Evolutionary conservation across 768 basidiomycete genomes (phyloP), one percentile per base, ranked within the genome.

Genomic region (Lactifluus piperatus): DNA sequence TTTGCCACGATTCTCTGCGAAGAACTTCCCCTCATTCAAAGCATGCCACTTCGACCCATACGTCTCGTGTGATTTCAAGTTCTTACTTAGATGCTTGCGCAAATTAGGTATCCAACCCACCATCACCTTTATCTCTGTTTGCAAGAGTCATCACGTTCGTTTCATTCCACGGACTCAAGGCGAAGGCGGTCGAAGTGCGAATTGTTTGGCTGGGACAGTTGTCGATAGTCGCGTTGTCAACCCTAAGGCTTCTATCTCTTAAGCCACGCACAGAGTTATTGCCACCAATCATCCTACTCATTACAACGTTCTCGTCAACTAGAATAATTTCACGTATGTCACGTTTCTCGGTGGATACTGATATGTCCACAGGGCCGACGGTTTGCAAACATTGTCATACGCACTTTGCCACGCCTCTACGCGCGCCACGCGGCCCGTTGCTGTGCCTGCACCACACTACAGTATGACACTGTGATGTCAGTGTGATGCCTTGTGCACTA

Each of bases 351-450:
- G 9, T n/a, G 27, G 48, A 44, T 8, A 29, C 65, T 59, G 36
- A 70, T 43, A 44, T 9, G 53, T 24, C n/a, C 54, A 10, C 60
- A 86, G 83, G 29, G 76, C 84, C 14, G 84, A 88, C 66, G 78
- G 80, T 18, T 70, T 91, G 44, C 91, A 92, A 64, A 76, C 79
- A 0, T 68, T 84, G 3, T 83, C 88, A 0, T 91, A 86, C 52
- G 84, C 88, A 0, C 74, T 93, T 0, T 89, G 88, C 66, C 88
- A 93, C 45, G 83, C 89, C 0, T 91, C 88, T 63, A 86, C 88
- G 1, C 80, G 88, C 3, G 82, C 87, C 11, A 90, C 88, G 4
- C 81, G 88, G 22, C 85, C 87, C 0, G 88, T 91, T 1, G 89
- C 88, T 0, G 88, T 91, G 50, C 88, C 88, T 0, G 88, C 87